Percentiles rank a stretch among this genome's conserved stretches.
Evolutionary conservation across 2,329 filamentous ascomycete species (phyloP).

Genomic region (Scedosporium minutisporum): DNA sequence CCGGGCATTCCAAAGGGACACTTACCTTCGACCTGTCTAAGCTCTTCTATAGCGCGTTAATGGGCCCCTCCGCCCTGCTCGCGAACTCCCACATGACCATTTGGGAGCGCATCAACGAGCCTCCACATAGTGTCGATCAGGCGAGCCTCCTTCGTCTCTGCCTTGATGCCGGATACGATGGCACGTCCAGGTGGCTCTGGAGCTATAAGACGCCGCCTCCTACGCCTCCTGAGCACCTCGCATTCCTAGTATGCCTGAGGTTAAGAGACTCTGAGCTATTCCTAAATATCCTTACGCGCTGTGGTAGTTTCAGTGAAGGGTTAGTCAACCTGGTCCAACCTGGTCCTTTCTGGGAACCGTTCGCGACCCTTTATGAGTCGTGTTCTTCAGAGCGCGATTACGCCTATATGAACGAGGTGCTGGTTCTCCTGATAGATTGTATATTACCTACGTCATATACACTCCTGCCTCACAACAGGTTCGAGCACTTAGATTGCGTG

Average conservation of each 20-base stretch:
- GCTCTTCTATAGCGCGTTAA: neutral
- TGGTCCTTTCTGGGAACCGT: neutral
- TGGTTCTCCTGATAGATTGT: neutral
- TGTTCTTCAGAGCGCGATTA: neutral
- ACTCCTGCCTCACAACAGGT: neutral
- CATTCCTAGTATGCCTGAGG: neutral
- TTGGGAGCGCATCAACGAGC: slow-evolving; percentile 5
- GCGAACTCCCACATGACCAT: neutral
- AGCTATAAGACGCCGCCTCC: neutral
- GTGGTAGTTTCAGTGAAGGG: neutral
- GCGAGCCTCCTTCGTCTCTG: neutral
- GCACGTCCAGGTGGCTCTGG: neutral
- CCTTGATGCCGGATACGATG: neutral
- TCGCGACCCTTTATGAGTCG: neutral
- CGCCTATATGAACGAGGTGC: neutral
- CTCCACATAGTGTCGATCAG: neutral
- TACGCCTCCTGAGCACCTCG: neutral
- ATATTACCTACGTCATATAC: neutral
- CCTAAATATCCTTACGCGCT: neutral
- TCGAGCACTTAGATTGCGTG: too few relatives aligned
- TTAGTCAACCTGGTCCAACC: neutral
- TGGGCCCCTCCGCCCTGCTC: neutral
- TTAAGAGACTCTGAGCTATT: slow-evolving; percentile 2
- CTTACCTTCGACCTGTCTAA: neutral
- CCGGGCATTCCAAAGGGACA: too few relatives aligned